Base-by-base conservation (phyloP, 2,329 filamentous ascomycete genomes). In the Diaporthe longicolla region DNA sequence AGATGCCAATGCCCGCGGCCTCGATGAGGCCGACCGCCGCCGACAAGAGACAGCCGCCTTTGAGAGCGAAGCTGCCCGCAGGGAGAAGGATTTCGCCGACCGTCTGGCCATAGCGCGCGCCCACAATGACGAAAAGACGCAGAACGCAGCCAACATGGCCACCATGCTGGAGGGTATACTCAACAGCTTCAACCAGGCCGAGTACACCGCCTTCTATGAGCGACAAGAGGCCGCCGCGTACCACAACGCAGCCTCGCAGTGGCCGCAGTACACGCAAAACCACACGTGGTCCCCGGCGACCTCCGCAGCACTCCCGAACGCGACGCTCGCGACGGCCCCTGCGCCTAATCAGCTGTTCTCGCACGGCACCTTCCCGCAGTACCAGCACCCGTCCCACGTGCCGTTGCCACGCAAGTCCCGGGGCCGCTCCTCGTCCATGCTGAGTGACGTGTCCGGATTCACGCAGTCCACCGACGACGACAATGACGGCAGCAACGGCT, bases 381-480 rank as follows among this genome's bases (percentile, higher is more conserved):
- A 52, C 82, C 83, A 17, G 79, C 82, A 8, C 76, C 83, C 37
- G 82, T 74, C 40, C 57, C 77, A 80, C 70, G 78, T 84, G 71
- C 78, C 82, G 17, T 78, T 82, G 78, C 77, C 81, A 76, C 75
- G 79, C 76, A 87, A 86, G 80, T 83, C 84, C 40, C 83, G 90
- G 58, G 90, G 89, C 29, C 88, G 91, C 65, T 92, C 90, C 40
- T 92, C 89, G 13, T 92, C 89, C 73, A 93, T 93, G 91, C 87
- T 93, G 3, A 92, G 90, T 78, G 88, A 92, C 78, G 84, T 92
- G 4, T 92, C 90, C n/a, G 90, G 90, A 26, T 91, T 92, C 78
- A 93, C 91, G 10, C 89, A 92, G 82, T 90, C 87, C 21, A 91
- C 88, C 77, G 85, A 85, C 63, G 89, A 88, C 58, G 89, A 88